Percentiles rank a stretch among this genome's conserved stretches.
Evolutionary conservation across 1,284 basidiomycete species (phyloP).

Genomic region (Cryptococcus floricola): DNA sequence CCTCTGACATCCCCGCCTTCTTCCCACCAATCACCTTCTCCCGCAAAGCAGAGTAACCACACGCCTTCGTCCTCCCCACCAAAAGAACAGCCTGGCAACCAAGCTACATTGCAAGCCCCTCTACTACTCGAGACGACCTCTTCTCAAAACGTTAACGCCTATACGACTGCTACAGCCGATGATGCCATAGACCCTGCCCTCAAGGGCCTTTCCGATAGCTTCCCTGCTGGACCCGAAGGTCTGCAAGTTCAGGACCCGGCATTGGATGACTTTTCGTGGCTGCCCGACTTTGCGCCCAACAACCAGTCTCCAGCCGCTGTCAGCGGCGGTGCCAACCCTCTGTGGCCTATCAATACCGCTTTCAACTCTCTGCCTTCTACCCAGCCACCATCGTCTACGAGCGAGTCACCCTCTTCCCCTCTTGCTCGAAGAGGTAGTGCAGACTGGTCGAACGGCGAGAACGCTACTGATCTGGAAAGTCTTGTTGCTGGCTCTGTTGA

Average conservation of each 20-base stretch:
- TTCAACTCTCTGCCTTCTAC: background rate
- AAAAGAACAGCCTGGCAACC: background rate
- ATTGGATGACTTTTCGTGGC: background rate
- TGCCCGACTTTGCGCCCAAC: background rate
- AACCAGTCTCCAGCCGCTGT: background rate
- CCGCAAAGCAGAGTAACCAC: background rate
- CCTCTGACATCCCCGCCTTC: background rate
- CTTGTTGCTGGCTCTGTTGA: background rate
- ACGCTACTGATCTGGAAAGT: constrained; percentile 3
- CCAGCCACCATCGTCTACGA: constrained; percentile 4
- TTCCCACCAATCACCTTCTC: background rate
- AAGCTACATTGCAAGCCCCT: background rate
- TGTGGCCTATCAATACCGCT: background rate
- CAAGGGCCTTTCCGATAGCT: background rate
- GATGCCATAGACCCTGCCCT: background rate
- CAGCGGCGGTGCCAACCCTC: background rate
- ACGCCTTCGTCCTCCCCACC: background rate
- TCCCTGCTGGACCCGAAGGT: background rate
- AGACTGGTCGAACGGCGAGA: background rate
- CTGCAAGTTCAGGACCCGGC: background rate
- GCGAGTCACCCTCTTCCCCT: constrained; percentile 8
- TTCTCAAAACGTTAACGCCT: background rate
- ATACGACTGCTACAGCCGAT: background rate
- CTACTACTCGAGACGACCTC: background rate
- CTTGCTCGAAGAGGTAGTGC: background rate